Evolutionary conservation across 371 early-diverging fungal species (phyloP).

Genomic region (Mortierella sp.): DNA sequence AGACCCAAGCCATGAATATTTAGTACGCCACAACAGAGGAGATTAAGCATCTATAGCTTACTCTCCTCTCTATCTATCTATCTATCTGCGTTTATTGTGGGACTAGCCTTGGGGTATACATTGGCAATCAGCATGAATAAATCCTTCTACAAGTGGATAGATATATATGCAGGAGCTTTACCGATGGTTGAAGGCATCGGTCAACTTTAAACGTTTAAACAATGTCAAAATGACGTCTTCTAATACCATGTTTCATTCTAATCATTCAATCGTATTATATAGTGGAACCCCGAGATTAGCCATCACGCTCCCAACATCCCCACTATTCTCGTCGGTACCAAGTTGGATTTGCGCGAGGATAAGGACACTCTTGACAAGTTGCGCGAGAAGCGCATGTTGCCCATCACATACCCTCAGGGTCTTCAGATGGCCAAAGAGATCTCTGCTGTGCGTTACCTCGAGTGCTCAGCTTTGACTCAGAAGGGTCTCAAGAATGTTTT

Average conservation of each 20-base stretch:
- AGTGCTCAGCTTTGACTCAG: conserved; percentile 99
- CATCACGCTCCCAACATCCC: conserved; percentile 97
- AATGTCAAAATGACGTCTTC: too few species aligned
- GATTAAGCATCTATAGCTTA: background rate
- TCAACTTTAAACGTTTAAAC: background rate
- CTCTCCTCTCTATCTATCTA: background rate
- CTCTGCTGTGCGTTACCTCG: conserved; percentile 93
- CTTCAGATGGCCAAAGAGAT: conserved; percentile 93
- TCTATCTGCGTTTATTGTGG: too few species aligned
- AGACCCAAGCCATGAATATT: background rate
- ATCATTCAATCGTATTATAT: too few species aligned
- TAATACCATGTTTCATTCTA: background rate
- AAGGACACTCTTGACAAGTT: conserved; percentile 89
- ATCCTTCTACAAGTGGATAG: too few species aligned
- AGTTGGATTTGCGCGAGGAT: conserved; percentile 98
- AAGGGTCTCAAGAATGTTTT: conserved; percentile 98
- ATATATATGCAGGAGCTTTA: background rate
- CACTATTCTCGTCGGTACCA: conserved; percentile 98
- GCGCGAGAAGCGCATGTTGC: conserved; percentile 88
- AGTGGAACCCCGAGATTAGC: conserved; percentile 97
- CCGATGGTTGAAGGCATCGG: too few species aligned
- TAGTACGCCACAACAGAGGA: background rate
- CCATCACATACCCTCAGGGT: conserved; percentile 92
- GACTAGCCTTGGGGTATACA: too few species aligned
- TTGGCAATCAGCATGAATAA: too few species aligned